Conservation (phyloP, 1,284 basidiomycete species). For the Sporisorium sorghi region DNA sequence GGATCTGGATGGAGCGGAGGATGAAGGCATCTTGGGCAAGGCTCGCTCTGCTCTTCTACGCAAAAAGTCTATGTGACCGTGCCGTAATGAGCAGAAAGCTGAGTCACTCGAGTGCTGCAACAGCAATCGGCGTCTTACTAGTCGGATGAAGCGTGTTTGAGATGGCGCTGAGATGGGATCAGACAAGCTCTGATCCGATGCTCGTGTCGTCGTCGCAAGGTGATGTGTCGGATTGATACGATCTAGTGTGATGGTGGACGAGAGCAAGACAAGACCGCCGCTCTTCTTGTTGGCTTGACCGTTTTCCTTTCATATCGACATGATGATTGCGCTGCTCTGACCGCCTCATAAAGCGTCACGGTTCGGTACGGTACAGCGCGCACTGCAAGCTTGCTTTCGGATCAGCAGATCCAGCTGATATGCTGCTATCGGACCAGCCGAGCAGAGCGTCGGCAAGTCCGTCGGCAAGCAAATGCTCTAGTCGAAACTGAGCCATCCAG, state of each 20-base stretch:
- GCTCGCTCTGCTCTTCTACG: background rate
- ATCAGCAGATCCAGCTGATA: background rate
- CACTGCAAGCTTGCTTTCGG: background rate
- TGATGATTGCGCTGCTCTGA: background rate
- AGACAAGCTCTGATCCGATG: background rate
- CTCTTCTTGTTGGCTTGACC: background rate
- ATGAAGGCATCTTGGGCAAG: constrained; percentile 10
- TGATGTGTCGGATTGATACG: background rate
- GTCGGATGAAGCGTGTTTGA: background rate
- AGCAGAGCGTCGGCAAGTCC: constrained; percentile 3
- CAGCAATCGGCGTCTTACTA: background rate
- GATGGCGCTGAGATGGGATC: background rate
- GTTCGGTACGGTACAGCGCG: background rate
- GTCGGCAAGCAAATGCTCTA: background rate
- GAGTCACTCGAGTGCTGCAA: constrained; percentile 4
- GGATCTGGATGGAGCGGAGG: constrained; percentile 18
- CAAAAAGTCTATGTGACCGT: background rate
- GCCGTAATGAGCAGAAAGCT: background rate
- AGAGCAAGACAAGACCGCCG: background rate
- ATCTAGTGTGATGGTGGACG: background rate
- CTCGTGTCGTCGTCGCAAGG: background rate
- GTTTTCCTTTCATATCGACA: background rate
- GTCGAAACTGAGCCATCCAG: background rate
- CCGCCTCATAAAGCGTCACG: background rate
- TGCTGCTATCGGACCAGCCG: constrained; percentile 3